Base-by-base conservation (phyloP, 208 protist species). In the Vickermania spadyakhi region DNA sequence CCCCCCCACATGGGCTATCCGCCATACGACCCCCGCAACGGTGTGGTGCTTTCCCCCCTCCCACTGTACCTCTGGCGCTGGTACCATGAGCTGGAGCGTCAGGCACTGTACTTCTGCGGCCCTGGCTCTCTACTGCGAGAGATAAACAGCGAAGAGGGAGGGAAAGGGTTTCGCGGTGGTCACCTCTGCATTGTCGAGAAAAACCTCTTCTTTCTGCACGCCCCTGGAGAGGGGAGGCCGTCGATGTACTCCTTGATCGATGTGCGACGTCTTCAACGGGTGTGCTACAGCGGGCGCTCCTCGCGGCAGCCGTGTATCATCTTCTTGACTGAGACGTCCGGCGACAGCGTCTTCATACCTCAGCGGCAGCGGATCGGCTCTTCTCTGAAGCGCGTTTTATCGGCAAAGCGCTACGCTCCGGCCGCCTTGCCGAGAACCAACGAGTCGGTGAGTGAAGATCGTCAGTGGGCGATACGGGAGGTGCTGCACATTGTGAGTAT, bases 1-100 rank as follows among this genome's bases (percentile, higher is more conserved):
- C 74, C 67, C 0, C 78, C 75, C 3, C 73, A 85, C 52, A 67
- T 71, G 30, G 78, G 78, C 0, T 60, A 81, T 30, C 73, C 78
- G 2, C 78, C 78, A 28, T 85, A 84, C 62, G 78, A 84, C 71
- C 78, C 78, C 3, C 73, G 78, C 27, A 84, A 84, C 63, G 73
- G 74, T 2, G 41, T 84, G 28, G 57, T 64, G 67, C 80, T 84
- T 23, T 71, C 67, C 1, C 78, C 75, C 58, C 69, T 84, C n/a
- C 78, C 73, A 11, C 75, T 84, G 73, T 23, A 56, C 1, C 56
- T 77, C 25, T 81, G 70, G 72, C 62, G 25, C 52, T 28, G 52
- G 13, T 56, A 26, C 52, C 7, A 56, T 7, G 22, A 26, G 52
- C 52, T 56, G 13, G 25, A 56, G 36, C 18, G 36, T 7, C 36